Base-by-base conservation (phyloP, 176 grass and related monocot genomes). In the Juncus effusus region DNA sequence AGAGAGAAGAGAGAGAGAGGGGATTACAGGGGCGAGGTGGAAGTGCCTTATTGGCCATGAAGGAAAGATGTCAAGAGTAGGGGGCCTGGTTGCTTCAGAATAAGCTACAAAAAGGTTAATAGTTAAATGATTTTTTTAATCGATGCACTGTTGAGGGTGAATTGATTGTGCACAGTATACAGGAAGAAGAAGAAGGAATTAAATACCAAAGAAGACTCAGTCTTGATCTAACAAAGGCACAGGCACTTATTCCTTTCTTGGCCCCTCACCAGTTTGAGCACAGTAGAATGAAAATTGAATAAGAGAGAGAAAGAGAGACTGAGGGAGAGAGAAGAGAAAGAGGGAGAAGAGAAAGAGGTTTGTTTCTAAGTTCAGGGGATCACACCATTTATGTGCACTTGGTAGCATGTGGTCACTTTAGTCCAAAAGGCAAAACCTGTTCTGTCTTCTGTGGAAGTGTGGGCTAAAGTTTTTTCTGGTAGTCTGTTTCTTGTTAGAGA, bases 11-110 rank as follows among this genome's bases (percentile, higher is more conserved):
- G 35, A 54, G 16, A 63, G 50, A 42, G 35, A 66, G 54, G 61
- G 16, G 28, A 28, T 65, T 53, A 76, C 59, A 76, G 14, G 35
- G 19, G 13, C 8, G 13, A 47, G 40, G 13, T 76, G 44, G 14
- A 36, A 61, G 35, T 55, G 50, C 47, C 50, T 65, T 60, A 76
- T 76, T 82, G 90, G 90, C 90, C 90, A 95, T 64, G 90, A 90
- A 74, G 90, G 83, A 77, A 95, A 95, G 80, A 95, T 95, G 66
- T 90, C 90, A 59, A 95, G 90, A 65, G 83, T 95, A 64, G 83
- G 74, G 58, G 90, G 90, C 62, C 80, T 86, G 16, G 16, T 60
- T 66, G 83, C 76, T 56, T 60, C 54, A 38, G 50, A 38, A 80
- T 56, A 74, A 59, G 51, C 77, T 80, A 40, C 40, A 74, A 56